Evolutionary conservation across 345 rosid genomes (phyloP).

Genomic region (Microcos paniculata): DNA sequence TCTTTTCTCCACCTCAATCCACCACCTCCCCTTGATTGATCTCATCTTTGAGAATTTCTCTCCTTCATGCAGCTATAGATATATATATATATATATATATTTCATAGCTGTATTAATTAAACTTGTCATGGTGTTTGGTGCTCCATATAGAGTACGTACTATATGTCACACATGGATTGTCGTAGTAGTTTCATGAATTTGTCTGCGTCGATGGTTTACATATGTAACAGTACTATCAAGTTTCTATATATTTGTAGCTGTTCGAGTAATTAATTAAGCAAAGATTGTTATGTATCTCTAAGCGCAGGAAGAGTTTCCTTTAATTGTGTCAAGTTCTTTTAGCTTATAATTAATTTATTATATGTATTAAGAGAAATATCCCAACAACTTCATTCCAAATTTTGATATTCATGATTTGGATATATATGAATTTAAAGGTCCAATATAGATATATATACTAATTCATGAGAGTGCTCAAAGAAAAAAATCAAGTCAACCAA

Average conservation of each 20-base stretch:
- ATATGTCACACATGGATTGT: not conserved
- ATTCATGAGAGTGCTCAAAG: no score
- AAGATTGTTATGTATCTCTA: not conserved
- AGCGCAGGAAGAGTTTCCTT: not conserved
- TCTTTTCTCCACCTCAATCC: not conserved
- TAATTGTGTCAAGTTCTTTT: not conserved
- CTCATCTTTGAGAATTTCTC: not conserved
- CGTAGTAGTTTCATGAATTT: not conserved
- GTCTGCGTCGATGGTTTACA: not conserved
- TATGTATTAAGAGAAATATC: no score
- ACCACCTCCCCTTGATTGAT: not conserved
- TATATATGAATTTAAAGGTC: no score
- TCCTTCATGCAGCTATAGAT: not conserved
- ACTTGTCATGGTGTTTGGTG: not conserved
- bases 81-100: no score
- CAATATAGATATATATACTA: no score
- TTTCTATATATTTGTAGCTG: not conserved
- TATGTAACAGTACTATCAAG: not conserved
- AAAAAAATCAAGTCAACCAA: no score
- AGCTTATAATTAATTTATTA: no score
- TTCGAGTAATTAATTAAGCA: not conserved
- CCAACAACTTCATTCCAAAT: no score
- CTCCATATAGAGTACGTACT: not conserved
- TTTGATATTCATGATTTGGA: no score
- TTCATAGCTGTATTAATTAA: no score